Evolutionary conservation across 2,329 filamentous ascomycete species (phyloP), one percentile per base, ranked within the genome.

Genomic region (Chrysosporium keratinophilum): DNA sequence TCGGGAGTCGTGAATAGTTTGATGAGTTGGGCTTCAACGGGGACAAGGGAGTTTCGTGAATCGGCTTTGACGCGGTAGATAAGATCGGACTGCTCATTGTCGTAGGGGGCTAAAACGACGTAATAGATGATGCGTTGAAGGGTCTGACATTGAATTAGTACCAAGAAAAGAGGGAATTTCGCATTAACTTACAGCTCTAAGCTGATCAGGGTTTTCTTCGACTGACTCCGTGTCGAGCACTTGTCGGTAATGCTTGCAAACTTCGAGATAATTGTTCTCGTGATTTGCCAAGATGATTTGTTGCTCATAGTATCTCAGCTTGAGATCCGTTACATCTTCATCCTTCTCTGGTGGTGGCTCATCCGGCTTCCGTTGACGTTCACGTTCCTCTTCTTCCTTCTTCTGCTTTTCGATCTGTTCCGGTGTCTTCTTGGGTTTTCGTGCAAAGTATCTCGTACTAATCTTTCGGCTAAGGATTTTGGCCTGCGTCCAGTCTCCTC

Each of bases 41-140:
- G 74, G 2, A 97, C 82, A 67, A 85, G 80, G 10, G 82, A 74
- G 68, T 90, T 90, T 59, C 93, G 87, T 6, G 84, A 74, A 70
- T 98, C 93, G 69, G 84, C 81, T 69, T 89, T 82, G 62, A 98
- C 86, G 64, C 93, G 87, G 74, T 98, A 90, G 57, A 98, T 83
- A 53, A 98, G 85, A 63, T 98, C 93, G 62, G 91, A 93, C 70
- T 98, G 93, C 71, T 98, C 93, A 71, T 98, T 98, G 75, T 98
- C 91, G 72, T 97, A 89, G 6, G 93, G 90, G 6, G 93, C 87
- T 50, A 98, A 85, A 61, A 97, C 93, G 69, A 95, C 83, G 71
- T 95, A 98, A 79, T 95, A 97, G 72, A 97, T 90, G 68, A 97
- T 89, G 65, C 93, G 83, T 75, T 95, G 89, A 42, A 98, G 80